Percentiles rank a stretch among this genome's conserved stretches.
Conservation (phyloP, 2,329 filamentous ascomycete genomes). For the Truncatella angustata region DNA sequence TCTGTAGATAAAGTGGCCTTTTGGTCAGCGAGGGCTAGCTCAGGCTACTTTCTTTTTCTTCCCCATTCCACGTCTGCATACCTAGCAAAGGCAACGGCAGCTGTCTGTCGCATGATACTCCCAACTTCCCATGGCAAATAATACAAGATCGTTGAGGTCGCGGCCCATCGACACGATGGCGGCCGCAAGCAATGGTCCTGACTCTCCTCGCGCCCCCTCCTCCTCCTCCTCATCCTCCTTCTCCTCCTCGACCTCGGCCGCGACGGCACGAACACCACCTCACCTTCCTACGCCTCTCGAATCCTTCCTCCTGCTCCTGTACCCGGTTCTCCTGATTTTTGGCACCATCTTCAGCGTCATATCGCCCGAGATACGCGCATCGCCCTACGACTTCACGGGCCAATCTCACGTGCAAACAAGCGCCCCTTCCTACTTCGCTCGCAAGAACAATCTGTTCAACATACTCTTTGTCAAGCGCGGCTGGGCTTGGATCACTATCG, state of each 20-base stretch:
- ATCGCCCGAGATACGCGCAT: conserved; percentile 66
- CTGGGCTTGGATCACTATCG: conserved; percentile 84
- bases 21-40: too few species aligned
- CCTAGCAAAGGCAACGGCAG: neutral
- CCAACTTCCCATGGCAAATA: conserved; percentile 18
- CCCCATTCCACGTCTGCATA: too few species aligned
- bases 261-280: conserved; percentile 46
- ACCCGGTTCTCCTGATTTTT: conserved; percentile 75
- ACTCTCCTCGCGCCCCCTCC: conserved; percentile 13
- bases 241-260: conserved; percentile 3
- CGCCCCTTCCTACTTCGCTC: conserved; percentile 85
- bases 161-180: conserved; percentile 24
- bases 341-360: conserved; percentile 79
- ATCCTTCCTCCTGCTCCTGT: conserved; percentile 61
- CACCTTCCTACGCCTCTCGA: conserved; percentile 71
- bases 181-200: conserved; percentile 12
- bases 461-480: conserved; percentile 90
- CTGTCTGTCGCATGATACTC: neutral
- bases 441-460: conserved; percentile 92
- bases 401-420: conserved; percentile 62
- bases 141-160: conserved; percentile 18
- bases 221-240: neutral
- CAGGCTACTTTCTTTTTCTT: too few species aligned
- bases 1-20: too few species aligned
- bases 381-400: conserved; percentile 58